These are phyloP conservation scores for Orychophragmus violaceus DNA, from an alignment of 345 rosid species.

Conservation along the genomic window DNA sequence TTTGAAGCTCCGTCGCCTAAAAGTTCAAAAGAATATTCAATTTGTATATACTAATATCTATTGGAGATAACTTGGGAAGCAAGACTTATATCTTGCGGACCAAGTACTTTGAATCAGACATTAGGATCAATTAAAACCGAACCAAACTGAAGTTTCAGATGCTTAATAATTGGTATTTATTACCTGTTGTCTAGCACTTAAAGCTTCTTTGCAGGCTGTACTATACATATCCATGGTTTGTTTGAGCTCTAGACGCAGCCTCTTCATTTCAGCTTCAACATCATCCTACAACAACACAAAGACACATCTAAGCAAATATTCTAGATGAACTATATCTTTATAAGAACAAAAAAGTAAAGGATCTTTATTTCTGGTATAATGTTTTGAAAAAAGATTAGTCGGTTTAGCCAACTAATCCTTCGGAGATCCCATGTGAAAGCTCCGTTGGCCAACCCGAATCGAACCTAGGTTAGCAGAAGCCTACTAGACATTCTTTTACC, in stretches of 20 bases:
- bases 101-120: neutral
- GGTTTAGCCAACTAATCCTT: too few species aligned
- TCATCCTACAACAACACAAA: constrained; percentile 51
- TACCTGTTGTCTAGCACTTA: constrained; percentile 75
- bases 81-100: too few species aligned
- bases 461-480: too few species aligned
- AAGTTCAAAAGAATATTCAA: neutral
- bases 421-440: too few species aligned
- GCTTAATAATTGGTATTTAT: neutral
- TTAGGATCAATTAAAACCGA: neutral
- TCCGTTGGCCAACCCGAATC: too few species aligned
- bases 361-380: too few species aligned
- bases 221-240: constrained; percentile 92
- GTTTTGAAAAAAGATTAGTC: too few species aligned
- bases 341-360: neutral
- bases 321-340: neutral
- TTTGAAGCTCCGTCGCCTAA: constrained; percentile 68
- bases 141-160: neutral
- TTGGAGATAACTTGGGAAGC: too few species aligned
- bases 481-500: too few species aligned
- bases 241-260: constrained; percentile 77
- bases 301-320: neutral
- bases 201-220: constrained; percentile 85
- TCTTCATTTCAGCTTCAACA: constrained; percentile 80
- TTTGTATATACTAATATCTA: neutral